Conservation (phyloP, 2,329 filamentous ascomycete species). For the Penicillium sp. region DNA sequence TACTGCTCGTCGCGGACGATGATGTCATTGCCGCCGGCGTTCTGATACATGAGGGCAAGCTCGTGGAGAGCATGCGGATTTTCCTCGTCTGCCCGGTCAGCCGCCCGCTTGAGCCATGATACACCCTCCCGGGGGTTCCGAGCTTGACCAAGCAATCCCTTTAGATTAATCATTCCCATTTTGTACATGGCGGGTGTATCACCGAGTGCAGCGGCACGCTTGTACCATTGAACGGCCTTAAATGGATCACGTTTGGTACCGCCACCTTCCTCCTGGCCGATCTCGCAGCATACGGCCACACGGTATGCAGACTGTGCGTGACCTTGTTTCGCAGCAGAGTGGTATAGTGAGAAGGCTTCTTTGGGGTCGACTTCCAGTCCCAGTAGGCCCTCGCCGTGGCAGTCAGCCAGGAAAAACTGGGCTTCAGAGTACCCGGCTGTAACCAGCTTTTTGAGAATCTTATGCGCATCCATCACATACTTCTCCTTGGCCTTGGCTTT, state of each 20-base stretch:
- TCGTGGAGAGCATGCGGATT: constrained; percentile 96
- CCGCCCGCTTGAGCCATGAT: constrained; percentile 88
- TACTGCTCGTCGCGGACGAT: constrained; percentile 80
- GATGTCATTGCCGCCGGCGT: constrained; percentile 60
- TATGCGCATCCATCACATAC: constrained; percentile 81
- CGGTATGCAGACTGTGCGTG: constrained; percentile 87
- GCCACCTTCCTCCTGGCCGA: constrained; percentile 89
- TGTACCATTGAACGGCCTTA: constrained; percentile 98
- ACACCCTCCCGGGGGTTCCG: constrained; percentile 82
- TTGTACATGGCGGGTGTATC: constrained; percentile 98
- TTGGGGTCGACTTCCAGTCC: constrained; percentile 80
- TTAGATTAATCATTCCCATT: constrained; percentile 91
- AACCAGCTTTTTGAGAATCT: constrained; percentile 84
- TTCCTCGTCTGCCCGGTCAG: constrained; percentile 79
- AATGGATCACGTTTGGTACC: constrained; percentile 86
- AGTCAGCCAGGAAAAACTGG: constrained; percentile 92
- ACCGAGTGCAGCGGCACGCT: constrained; percentile 82
- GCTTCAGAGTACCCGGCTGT: constrained; percentile 72
- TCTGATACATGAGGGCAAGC: constrained; percentile 63
- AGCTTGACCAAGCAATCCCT: constrained; percentile 85
- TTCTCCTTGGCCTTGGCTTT: constrained; percentile 69
- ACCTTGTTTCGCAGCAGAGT: constrained; percentile 85
- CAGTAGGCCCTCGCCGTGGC: constrained; percentile 76
- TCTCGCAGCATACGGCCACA: constrained; percentile 95
- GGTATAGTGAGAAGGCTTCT: constrained; percentile 90